Base-by-base conservation (phyloP, 345 rosid species). In the Populus alba region DNA sequence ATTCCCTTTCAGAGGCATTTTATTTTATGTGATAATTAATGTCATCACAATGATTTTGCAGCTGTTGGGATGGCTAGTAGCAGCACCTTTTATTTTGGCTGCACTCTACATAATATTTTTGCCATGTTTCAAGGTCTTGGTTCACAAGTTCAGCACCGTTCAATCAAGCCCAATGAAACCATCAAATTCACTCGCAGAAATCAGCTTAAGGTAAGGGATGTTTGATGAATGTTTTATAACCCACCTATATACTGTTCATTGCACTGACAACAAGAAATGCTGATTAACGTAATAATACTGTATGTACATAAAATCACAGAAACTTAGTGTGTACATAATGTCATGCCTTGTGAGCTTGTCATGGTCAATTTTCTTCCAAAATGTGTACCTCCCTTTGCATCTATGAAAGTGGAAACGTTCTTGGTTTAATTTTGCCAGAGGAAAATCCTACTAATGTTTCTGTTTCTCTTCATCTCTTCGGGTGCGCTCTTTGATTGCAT, bases 41-140 rank as follows among this genome's bases (percentile, higher is more conserved):
- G 41, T 31, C 6, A 20, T 35, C 17, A 1, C 27, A 23, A 17
- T 62, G n/a, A 5, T 72, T 81, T 29, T 79, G 89, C 92, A 92
- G 97, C 73, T 92, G 84, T 41, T 90, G 79, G 97, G 97, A 79
- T 92, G 94, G 97, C 81, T 87, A 45, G 87, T 92, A 2, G 91
- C 92, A 1, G 86, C 90, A 17, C 94, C 94, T 37, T 75, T 89
- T 72, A 81, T 89, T 66, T 31, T 90, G 80, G 87, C 76, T 23
- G 75, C 68, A 13, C 90, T 90, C 57, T 87, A 85, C 79, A 18
- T 84, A 12, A 11, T 90, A 70, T 81, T 86, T 74, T 83, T 89
- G 65, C 97, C 97, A 0, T 79, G 86, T 76, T 89, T 89, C 88
- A 89, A 88, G 86, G 15, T 89, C 47, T 71, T 92, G 85, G 86